Conservation (phyloP, 257 asterid species). For the Primulina huaijiensis region DNA sequence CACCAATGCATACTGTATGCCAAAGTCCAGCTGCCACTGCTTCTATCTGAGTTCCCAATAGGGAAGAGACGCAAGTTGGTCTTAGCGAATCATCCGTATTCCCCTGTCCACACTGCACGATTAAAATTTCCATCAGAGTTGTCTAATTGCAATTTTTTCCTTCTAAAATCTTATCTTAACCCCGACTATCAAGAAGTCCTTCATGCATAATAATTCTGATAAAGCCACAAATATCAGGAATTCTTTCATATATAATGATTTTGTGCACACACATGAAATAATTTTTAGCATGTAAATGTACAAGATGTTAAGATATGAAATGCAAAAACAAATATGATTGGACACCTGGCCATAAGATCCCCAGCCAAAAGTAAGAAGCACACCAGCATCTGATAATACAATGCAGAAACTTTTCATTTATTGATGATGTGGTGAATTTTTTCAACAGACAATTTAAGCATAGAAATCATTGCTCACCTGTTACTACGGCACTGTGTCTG, state of each 20-base stretch:
- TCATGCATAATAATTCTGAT: too few species aligned
- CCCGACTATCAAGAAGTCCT: neutral
- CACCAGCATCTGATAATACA: constrained; percentile 53
- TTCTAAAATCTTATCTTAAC: neutral
- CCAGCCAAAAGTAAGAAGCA: constrained; percentile 79
- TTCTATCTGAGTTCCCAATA: constrained; percentile 41
- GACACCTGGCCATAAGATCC: constrained; percentile 72
- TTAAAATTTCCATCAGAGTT: constrained; percentile 2
- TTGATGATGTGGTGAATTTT: neutral
- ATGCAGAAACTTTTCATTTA: constrained; percentile 11
- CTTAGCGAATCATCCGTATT: constrained; percentile 53
- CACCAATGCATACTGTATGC: constrained; percentile 61
- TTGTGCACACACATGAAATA: constrained; percentile 1
- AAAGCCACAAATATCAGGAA: too few species aligned
- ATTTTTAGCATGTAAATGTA: neutral
- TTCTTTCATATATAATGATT: too few species aligned
- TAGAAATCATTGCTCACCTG: constrained; percentile 44
- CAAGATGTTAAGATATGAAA: constrained; percentile 16
- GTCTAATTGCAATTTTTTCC: neutral
- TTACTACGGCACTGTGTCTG: constrained; percentile 67
- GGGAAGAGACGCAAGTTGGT: constrained; percentile 58
- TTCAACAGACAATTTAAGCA: constrained; percentile 3
- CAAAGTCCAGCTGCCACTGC: constrained; percentile 74
- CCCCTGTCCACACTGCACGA: constrained; percentile 76
- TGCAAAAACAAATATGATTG: neutral